Conservation (phyloP, 345 rosid species). For the Euphorbia peplus region DNA sequence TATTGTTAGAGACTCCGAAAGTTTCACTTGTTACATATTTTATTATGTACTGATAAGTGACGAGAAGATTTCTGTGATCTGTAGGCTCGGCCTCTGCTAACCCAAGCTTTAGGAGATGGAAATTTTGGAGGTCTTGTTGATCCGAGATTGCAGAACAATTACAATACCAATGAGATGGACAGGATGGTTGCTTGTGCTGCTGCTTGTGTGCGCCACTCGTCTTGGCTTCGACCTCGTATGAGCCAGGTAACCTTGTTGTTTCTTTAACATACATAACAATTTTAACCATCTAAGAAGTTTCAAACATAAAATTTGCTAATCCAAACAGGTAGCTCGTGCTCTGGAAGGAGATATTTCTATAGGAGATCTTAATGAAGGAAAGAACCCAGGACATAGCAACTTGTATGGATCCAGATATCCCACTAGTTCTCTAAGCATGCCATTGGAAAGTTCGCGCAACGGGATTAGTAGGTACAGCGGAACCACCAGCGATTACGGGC, state of each 20-base stretch:
- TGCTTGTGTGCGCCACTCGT: constrained; percentile 24
- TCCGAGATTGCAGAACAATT: constrained; percentile 9
- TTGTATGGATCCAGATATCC: constrained; percentile 1
- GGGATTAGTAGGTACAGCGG: no score
- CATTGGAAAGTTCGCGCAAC: no score
- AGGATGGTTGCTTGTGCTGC: constrained; percentile 25
- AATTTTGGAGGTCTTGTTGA: constrained; percentile 25
- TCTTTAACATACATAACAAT: background rate
- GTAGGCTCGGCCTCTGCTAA: constrained; percentile 22
- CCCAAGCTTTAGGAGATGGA: constrained; percentile 37
- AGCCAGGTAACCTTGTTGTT: constrained; percentile 17
- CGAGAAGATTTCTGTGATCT: background rate
- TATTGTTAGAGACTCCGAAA: no score
- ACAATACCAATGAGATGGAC: constrained; percentile 13
- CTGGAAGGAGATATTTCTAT: constrained; percentile 19
- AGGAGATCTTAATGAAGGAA: constrained; percentile 16
- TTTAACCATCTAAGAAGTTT: background rate
- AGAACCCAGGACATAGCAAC: constrained; percentile 9
- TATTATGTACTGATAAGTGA: no score
- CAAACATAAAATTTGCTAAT: background rate
- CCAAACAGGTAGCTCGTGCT: constrained; percentile 16
- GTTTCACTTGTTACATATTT: no score
- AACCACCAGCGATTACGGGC: no score
- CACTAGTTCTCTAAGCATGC: no score
- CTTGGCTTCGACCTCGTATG: constrained; percentile 22